These are phyloP conservation scores for Phycomyces blakesleeanus DNA, from an alignment of 192 early-diverging fungal species.

Conservation along the genomic window DNA sequence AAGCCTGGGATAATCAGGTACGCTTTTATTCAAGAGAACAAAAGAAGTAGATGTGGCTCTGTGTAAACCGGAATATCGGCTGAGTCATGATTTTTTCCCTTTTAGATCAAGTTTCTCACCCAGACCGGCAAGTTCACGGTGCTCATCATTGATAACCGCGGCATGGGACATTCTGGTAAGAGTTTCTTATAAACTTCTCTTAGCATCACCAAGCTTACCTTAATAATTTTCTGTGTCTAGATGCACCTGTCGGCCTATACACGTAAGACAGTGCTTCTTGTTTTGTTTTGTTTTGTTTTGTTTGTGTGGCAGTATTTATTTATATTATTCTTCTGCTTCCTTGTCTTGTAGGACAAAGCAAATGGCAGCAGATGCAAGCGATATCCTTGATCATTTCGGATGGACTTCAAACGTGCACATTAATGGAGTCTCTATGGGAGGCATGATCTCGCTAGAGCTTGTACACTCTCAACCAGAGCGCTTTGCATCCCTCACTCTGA, in stretches of 20 bases:
- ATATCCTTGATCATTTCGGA: conserved; percentile 66
- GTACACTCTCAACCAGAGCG: conserved; percentile 51
- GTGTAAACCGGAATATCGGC: too few relatives aligned
- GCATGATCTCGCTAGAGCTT: conserved; percentile 80
- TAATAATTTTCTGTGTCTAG: conserved; percentile 27
- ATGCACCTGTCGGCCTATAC: conserved; percentile 53
- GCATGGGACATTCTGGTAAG: conserved; percentile 60
- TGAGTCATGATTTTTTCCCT: too few relatives aligned
- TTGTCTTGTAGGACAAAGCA: conserved; percentile 58
- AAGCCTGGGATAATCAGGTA: conserved; percentile 44
- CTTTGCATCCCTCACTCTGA: conserved; percentile 55
- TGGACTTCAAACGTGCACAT: conserved; percentile 71
- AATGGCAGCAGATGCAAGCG: conserved; percentile 71
- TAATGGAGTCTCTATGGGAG: conserved; percentile 80
- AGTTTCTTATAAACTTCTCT: background rate
- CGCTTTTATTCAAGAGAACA: background rate
- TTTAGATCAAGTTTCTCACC: conserved; percentile 64
- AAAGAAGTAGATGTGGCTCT: background rate
- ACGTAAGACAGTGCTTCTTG: conserved; percentile 40
- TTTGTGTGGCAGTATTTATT: too few relatives aligned
- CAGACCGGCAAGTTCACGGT: conserved; percentile 62
- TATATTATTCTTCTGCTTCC: too few relatives aligned
- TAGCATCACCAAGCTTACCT: background rate
- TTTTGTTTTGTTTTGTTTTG: too few relatives aligned
- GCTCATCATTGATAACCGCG: conserved; percentile 84